Evolutionary conservation across 2,329 filamentous ascomycete genomes (phyloP).

Genomic region (Pseudogymnoascus sp.): DNA sequence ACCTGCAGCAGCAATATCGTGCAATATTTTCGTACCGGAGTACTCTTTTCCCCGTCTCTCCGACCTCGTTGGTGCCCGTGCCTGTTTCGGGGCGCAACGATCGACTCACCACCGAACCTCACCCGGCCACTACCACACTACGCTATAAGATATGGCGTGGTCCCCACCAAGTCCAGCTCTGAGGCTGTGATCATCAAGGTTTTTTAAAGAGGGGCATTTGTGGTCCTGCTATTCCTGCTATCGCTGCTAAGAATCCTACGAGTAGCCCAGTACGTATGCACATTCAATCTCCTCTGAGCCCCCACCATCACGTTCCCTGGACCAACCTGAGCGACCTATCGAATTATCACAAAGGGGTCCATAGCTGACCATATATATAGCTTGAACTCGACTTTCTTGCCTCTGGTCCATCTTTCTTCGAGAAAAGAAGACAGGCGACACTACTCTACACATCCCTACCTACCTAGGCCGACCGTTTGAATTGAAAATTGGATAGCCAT

Average conservation of each 20-base stretch:
- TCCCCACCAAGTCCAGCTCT: background rate
- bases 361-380: slow-evolving; percentile 3
- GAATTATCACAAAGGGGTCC: slow-evolving; percentile 5
- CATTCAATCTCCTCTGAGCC: background rate
- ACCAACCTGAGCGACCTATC: background rate
- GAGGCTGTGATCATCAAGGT: slow-evolving; percentile 6
- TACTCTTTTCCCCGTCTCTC: background rate
- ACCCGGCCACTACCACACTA: background rate
- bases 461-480: background rate
- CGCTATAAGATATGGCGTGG: slow-evolving; percentile 1
- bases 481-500: slow-evolving; percentile 4
- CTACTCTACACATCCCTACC: background rate
- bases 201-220: slow-evolving; percentile 4
- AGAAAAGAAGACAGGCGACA: background rate
- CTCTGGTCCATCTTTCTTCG: background rate
- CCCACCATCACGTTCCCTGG: background rate
- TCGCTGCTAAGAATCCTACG: slow-evolving; percentile 1
- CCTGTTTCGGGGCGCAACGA: slow-evolving; percentile 4
- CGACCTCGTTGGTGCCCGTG: background rate
- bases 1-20: background rate
- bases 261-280: background rate
- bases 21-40: background rate
- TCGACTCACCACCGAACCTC: slow-evolving; percentile 1
- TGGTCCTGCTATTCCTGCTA: background rate
- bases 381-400: background rate